These are phyloP conservation scores for Thermochaetoides thermophila DNA, from an alignment of 495 filamentous ascomycete species.

Conservation along the genomic window DNA sequence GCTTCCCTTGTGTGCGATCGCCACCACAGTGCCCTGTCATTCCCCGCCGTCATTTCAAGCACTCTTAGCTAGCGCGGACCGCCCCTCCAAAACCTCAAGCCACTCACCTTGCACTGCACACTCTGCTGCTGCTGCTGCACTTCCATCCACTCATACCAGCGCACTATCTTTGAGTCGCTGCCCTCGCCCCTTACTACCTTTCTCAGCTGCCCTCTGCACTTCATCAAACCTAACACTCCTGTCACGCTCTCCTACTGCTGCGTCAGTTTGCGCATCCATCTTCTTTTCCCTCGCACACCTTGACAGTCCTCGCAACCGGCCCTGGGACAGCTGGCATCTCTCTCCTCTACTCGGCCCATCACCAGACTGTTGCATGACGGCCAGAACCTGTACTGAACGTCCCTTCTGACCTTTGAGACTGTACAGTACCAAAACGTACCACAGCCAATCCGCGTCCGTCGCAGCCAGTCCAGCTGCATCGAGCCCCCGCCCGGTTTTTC, in stretches of 20 bases:
- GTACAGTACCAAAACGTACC: constrained; percentile 1
- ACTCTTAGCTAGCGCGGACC: constrained; percentile 21
- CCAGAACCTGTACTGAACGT: not conserved
- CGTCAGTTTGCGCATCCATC: not conserved
- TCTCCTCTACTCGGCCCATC: constrained; percentile 4
- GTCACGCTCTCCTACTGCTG: too few species aligned
- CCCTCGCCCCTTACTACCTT: too few species aligned
- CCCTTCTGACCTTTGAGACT: constrained; percentile 8
- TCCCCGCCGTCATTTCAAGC: constrained; percentile 27
- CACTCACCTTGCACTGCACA: not conserved
- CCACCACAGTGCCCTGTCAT: constrained; percentile 22
- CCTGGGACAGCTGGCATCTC: not conserved
- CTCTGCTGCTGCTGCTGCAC: constrained; percentile 2
- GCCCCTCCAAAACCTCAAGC: constrained; percentile 19
- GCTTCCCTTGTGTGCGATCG: constrained; percentile 20
- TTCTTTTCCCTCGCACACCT: constrained; percentile 1
- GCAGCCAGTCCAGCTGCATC: constrained; percentile 10
- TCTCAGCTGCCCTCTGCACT: too few species aligned
- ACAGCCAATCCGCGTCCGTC: not conserved
- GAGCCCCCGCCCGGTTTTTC: constrained; percentile 10
- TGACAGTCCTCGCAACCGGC: constrained; percentile 5
- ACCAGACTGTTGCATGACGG: constrained; percentile 4
- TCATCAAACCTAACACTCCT: too few species aligned
- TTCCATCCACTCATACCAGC: too few species aligned
- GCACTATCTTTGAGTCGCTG: too few species aligned